Evolutionary conservation across 495 filamentous ascomycete genomes (phyloP).

Genomic region (Umbilicaria muhlenbergii): DNA sequence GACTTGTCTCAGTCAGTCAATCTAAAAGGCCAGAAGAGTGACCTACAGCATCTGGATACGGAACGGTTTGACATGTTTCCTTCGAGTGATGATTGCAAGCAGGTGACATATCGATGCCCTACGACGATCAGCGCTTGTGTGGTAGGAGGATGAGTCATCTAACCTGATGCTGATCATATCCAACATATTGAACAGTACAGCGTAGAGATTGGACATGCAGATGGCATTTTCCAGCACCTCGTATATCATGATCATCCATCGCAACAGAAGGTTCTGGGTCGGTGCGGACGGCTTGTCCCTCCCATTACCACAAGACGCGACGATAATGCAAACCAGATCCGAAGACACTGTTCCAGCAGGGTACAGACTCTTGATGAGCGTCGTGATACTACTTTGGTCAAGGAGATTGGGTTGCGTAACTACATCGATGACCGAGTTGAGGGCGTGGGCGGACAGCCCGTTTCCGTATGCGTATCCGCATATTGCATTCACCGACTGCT

Average conservation of each 20-base stretch:
- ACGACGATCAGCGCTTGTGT: conserved; percentile 18
- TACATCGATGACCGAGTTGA: conserved; percentile 50
- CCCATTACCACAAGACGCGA: conserved; percentile 65
- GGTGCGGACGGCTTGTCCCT: conserved; percentile 58
- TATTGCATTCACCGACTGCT: conserved; percentile 8
- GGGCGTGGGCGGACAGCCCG: conserved; percentile 43
- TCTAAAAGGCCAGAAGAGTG: background rate
- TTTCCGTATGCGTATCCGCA: conserved; percentile 40
- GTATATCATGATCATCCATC: conserved; percentile 71
- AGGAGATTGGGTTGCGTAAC: conserved; percentile 50
- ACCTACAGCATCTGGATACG: conserved; percentile 70
- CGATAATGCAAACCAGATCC: conserved; percentile 45
- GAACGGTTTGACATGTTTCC: conserved; percentile 79
- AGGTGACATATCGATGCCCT: conserved; percentile 47
- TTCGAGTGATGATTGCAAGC: conserved; percentile 65
- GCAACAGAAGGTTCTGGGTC: conserved; percentile 52
- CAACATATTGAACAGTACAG: conserved; percentile 67
- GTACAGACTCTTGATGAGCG: conserved; percentile 59
- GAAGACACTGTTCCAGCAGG: conserved; percentile 47
- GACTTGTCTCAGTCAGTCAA: conserved; percentile 4
- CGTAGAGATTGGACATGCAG: conserved; percentile 55
- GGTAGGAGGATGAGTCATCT: conserved; percentile 3
- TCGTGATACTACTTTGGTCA: conserved; percentile 55
- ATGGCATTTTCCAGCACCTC: conserved; percentile 51
- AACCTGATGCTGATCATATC: conserved; percentile 51